Evolutionary conservation across 306 rosid genomes (phyloP), one percentile per base, ranked within the genome.

Genomic region (Mimosa pudica): DNA sequence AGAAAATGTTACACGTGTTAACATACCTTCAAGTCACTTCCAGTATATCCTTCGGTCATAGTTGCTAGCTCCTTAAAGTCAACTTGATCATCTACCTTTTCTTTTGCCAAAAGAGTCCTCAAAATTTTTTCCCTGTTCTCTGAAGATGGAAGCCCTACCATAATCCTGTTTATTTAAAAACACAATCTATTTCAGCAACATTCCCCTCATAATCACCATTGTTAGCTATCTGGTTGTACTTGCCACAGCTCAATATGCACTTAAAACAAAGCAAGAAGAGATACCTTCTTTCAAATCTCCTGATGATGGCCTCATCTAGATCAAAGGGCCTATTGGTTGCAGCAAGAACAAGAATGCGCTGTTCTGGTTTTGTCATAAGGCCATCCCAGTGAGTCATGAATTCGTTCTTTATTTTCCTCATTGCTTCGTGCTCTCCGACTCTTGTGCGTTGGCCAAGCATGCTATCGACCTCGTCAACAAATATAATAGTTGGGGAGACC

Each of bases 381-480:
- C 99, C 98, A 30, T 96, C 99, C 99, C 99, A 96, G 47, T 93
- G 99, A 49, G 83, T 58, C 97, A 93, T 96, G 63, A 96, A 96
- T 80, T 96, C 99, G 71, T 96, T 96, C 88, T 96, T 96, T 68
- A 96, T 96, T 82, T 96, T 96, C 74, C 99, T 85, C 99, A 96
- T 91, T 73, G 98, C 98, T 87, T 96, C 98, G 75, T 96, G 99
- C 88, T 96, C 98, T 78, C 99, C 99, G 4, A 88, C 93, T 89
- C 98, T 89, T 10, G 97, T 89, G 24, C 96, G 52, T 84, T 96
- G 98, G 46, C 99, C 99, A 24, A 95, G 99, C 99, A 96, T 96
- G 88, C 99, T 96, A 74, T 96, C 99, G 42, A 96, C 98, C 88
- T 96, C 99, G 75, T 96, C 99, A 1, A 96, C 98, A 83, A 96